Evolutionary conservation across 768 basidiomycete species (phyloP).

Genomic region (Trametes meyenii): DNA sequence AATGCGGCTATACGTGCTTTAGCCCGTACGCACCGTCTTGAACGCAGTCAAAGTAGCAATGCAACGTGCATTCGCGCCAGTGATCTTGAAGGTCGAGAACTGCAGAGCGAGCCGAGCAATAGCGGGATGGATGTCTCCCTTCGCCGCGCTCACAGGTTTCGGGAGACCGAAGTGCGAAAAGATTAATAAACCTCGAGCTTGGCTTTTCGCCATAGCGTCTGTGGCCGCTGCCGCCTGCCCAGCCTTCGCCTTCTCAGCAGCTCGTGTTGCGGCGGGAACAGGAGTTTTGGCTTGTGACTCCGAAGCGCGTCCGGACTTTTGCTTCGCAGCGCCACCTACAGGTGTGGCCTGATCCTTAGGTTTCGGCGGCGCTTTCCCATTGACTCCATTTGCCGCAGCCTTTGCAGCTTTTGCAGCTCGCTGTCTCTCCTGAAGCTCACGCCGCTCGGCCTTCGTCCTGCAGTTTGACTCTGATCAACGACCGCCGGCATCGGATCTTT

Average conservation of each 20-base stretch:
- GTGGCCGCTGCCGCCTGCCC: slow-evolving; percentile 26
- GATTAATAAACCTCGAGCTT: slow-evolving; percentile 72
- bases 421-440: slow-evolving; percentile 79
- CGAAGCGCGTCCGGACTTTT: slow-evolving; percentile 23
- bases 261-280: slow-evolving; percentile 14
- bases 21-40: slow-evolving; percentile 68
- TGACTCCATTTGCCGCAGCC: slow-evolving; percentile 28
- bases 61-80: slow-evolving; percentile 93
- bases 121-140: slow-evolving; percentile 90
- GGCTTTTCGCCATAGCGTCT: slow-evolving; percentile 37
- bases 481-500: slow-evolving; percentile 1
- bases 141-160: slow-evolving; percentile 54
- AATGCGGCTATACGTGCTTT: not conserved
- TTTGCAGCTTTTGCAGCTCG: slow-evolving; percentile 71
- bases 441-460: slow-evolving; percentile 73
- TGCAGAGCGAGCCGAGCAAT: slow-evolving; percentile 86
- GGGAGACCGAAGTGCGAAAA: slow-evolving; percentile 86
- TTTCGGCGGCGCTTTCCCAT: slow-evolving; percentile 31
- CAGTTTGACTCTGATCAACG: not conserved
- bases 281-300: slow-evolving; percentile 21
- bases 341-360: slow-evolving; percentile 19
- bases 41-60: slow-evolving; percentile 91
- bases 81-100: slow-evolving; percentile 90
- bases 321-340: slow-evolving; percentile 24
- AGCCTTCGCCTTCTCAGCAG: slow-evolving; percentile 25